These are phyloP conservation scores for Aphanomyces stellatus DNA, from an alignment of 352 stramenopile genomes.

Conservation along the genomic window DNA sequence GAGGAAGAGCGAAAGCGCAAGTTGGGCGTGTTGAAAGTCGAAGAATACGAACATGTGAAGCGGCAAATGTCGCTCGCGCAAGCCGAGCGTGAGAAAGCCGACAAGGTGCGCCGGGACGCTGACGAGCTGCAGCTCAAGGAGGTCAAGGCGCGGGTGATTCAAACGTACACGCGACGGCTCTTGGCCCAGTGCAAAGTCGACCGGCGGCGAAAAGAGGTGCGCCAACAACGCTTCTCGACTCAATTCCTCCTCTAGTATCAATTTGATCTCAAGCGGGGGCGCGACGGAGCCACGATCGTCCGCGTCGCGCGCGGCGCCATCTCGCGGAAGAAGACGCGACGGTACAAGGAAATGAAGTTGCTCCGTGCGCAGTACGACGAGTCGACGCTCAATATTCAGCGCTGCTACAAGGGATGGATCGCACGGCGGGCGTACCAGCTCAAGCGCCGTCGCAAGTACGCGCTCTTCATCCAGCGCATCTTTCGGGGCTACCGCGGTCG, in stretches of 20 bases:
- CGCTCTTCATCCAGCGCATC: constrained; percentile 48
- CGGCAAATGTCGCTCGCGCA: neutral
- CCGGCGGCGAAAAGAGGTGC: constrained; percentile 24
- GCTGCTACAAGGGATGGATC: constrained; percentile 51
- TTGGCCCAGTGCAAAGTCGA: constrained; percentile 33
- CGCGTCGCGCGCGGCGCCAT: constrained; percentile 50
- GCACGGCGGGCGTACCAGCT: constrained; percentile 39
- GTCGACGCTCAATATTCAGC: constrained; percentile 47
- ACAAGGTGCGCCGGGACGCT: neutral
- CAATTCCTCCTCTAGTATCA: constrained; percentile 22
- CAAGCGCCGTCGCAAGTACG: constrained; percentile 40
- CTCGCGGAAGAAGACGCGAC: constrained; percentile 39
- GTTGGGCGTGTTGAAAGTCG: constrained; percentile 16
- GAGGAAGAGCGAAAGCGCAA: constrained; percentile 30
- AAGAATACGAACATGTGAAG: constrained; percentile 27
- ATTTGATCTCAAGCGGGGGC: constrained; percentile 33
- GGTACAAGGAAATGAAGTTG: constrained; percentile 21
- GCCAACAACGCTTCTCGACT: neutral
- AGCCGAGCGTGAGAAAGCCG: constrained; percentile 1
- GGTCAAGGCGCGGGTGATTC: constrained; percentile 30
- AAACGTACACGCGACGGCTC: constrained; percentile 46
- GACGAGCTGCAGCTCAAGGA: neutral
- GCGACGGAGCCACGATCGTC: constrained; percentile 55
- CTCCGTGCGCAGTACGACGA: constrained; percentile 22
- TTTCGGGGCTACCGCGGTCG: constrained; percentile 62